Percentiles rank a stretch among this genome's conserved stretches.
These are phyloP conservation scores for Acacia crassicarpa DNA, from an alignment of 306 rosid genomes.

Conservation along the genomic window DNA sequence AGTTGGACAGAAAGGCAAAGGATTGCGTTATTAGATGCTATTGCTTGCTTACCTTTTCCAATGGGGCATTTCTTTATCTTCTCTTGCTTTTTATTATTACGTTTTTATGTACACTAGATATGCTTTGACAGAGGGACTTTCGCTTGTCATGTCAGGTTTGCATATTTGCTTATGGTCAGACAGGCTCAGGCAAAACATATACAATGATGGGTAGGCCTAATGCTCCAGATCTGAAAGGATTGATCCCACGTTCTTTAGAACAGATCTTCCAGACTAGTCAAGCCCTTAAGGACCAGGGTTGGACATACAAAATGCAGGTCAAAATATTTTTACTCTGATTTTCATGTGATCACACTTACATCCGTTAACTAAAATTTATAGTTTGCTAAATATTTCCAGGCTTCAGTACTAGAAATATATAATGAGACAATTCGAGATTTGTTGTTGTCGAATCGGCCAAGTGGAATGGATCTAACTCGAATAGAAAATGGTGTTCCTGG, in stretches of 20 bases:
- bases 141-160: slow-evolving; percentile 69
- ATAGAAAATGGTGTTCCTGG: slow-evolving; percentile 60
- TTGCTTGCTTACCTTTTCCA: neutral
- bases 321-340: slow-evolving; percentile 1
- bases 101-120: neutral
- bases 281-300: slow-evolving; percentile 76
- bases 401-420: slow-evolving; percentile 82
- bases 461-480: slow-evolving; percentile 48
- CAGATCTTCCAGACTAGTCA: slow-evolving; percentile 84
- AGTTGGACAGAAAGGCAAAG: neutral
- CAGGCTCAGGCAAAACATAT: slow-evolving; percentile 89
- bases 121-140: slow-evolving; percentile 18
- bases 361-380: slow-evolving; percentile 15
- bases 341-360: slow-evolving; percentile 17
- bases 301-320: slow-evolving; percentile 91
- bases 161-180: slow-evolving; percentile 94
- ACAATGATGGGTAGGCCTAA: slow-evolving; percentile 95
- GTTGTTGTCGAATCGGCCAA: slow-evolving; percentile 60
- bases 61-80: neutral
- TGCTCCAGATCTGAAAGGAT: slow-evolving; percentile 69
- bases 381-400: slow-evolving; percentile 42
- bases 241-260: slow-evolving; percentile 89
- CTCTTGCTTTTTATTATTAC: neutral
- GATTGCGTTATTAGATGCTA: neutral
- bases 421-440: slow-evolving; percentile 91